Evolutionary conservation across 352 stramenopile species (phyloP).

Genomic region (Proteromonas lacertae): DNA sequence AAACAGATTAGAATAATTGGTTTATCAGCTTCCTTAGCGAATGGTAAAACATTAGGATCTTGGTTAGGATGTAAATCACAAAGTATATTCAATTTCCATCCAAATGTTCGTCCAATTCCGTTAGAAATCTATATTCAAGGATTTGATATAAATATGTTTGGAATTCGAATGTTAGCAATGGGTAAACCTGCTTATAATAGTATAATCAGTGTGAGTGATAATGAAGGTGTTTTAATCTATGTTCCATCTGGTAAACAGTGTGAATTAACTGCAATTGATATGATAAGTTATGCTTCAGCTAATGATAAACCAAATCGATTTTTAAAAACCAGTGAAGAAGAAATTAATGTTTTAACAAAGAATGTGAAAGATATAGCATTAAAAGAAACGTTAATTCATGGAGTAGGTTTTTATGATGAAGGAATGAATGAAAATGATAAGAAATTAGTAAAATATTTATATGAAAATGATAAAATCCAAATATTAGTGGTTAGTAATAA

Average conservation of each 20-base stretch:
- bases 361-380: conserved; percentile 46
- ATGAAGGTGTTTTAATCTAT: conserved; percentile 71
- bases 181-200: conserved; percentile 63
- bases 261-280: conserved; percentile 85
- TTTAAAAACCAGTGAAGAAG: background rate
- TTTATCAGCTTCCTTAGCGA: conserved; percentile 74
- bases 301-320: conserved; percentile 10
- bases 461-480: conserved; percentile 34
- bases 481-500: conserved; percentile 68
- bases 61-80: conserved; percentile 71
- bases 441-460: conserved; percentile 45
- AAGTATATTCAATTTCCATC: conserved; percentile 72
- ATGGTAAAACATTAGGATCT: conserved; percentile 79
- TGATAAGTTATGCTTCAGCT: conserved; percentile 74
- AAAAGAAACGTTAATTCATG: conserved; percentile 53
- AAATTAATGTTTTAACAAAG: background rate
- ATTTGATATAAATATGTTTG: conserved; percentile 87
- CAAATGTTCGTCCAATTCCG: conserved; percentile 59
- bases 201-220: conserved; percentile 7
- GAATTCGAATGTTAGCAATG: conserved; percentile 81
- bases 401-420: conserved; percentile 74
- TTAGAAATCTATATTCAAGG: conserved; percentile 84
- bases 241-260: conserved; percentile 84
- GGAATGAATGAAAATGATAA: conserved; percentile 56
- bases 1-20: conserved; percentile 50